Conservation (phyloP, 768 basidiomycete genomes). For the Mycena vulgaris region DNA sequence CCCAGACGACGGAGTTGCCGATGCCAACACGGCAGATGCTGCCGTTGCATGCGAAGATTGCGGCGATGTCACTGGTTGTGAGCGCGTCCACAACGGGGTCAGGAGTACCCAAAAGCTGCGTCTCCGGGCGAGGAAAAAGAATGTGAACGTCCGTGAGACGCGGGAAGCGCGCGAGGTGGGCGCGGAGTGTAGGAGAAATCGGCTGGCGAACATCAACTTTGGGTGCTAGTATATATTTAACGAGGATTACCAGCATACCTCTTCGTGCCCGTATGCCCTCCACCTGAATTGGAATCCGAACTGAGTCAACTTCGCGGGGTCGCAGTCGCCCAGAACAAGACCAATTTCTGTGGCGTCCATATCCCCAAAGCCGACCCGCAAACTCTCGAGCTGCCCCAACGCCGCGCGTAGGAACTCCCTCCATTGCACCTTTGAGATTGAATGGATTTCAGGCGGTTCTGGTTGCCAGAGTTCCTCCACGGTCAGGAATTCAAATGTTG, state of each 20-base stretch:
- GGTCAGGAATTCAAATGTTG: too few species aligned
- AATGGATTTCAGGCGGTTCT: slow-evolving; percentile 15
- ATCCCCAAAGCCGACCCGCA: slow-evolving; percentile 26
- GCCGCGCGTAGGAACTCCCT: slow-evolving; percentile 6
- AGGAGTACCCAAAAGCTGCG: neutral
- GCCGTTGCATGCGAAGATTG: slow-evolving; percentile 36
- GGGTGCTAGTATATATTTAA: neutral
- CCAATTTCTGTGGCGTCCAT: slow-evolving; percentile 1
- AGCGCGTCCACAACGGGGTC: slow-evolving; percentile 26
- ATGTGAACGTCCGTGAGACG: slow-evolving; percentile 42
- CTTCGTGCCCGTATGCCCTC: slow-evolving; percentile 1
- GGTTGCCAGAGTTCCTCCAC: neutral
- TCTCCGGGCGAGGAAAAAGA: slow-evolving; percentile 40
- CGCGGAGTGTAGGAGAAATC: slow-evolving; percentile 35
- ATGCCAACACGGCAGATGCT: slow-evolving; percentile 37
- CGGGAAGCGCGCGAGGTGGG: slow-evolving; percentile 32
- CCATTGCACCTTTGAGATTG: neutral
- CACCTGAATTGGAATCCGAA: slow-evolving; percentile 16
- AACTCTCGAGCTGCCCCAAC: slow-evolving; percentile 33
- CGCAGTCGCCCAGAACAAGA: slow-evolving; percentile 4
- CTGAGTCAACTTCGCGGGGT: slow-evolving; percentile 17
- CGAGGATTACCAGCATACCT: neutral
- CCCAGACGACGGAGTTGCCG: slow-evolving; percentile 45
- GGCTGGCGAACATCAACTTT: slow-evolving; percentile 15
- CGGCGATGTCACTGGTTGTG: slow-evolving; percentile 33